Evolutionary conservation across 257 asterid genomes (phyloP).

Genomic region (Ilex aquifolium): DNA sequence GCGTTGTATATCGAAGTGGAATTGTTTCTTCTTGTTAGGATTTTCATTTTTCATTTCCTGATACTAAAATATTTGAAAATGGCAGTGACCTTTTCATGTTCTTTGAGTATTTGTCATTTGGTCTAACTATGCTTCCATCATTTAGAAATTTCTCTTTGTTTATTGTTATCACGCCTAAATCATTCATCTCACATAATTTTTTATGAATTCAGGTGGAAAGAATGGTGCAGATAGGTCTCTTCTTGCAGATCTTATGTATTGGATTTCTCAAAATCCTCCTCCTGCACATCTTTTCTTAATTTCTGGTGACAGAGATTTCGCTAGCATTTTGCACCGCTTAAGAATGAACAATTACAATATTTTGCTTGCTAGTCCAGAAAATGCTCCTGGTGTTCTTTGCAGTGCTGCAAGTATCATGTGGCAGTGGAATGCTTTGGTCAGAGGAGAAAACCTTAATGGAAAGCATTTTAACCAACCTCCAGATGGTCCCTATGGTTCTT

Average conservation of each 20-base stretch:
- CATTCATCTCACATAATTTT: background rate
- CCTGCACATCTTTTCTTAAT: slow-evolving; percentile 88
- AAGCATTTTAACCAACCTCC: slow-evolving; percentile 93
- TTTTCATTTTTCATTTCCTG: no score
- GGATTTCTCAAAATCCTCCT: slow-evolving; percentile 97
- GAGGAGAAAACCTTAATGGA: slow-evolving; percentile 68
- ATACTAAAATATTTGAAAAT: no score
- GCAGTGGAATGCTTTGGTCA: slow-evolving; percentile 78
- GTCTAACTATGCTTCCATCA: background rate
- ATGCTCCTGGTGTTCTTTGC: slow-evolving; percentile 61
- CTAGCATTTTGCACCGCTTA: slow-evolving; percentile 67
- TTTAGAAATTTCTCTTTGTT: background rate
- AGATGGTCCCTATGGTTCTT: slow-evolving; percentile 80
- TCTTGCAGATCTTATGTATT: slow-evolving; percentile 82
- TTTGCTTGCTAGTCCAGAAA: slow-evolving; percentile 63
- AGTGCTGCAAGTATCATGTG: slow-evolving; percentile 96
- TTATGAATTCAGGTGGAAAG: slow-evolving; percentile 60
- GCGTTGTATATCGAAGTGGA: no score
- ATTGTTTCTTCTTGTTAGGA: no score
- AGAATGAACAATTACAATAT: slow-evolving; percentile 90
- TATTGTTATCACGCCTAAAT: background rate
- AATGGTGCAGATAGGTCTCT: slow-evolving; percentile 93
- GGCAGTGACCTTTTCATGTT: no score
- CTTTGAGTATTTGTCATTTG: background rate
- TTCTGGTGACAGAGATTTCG: slow-evolving; percentile 85